These are phyloP conservation scores for Auriculariales sp. DNA, from an alignment of 768 basidiomycete genomes.

Conservation along the genomic window DNA sequence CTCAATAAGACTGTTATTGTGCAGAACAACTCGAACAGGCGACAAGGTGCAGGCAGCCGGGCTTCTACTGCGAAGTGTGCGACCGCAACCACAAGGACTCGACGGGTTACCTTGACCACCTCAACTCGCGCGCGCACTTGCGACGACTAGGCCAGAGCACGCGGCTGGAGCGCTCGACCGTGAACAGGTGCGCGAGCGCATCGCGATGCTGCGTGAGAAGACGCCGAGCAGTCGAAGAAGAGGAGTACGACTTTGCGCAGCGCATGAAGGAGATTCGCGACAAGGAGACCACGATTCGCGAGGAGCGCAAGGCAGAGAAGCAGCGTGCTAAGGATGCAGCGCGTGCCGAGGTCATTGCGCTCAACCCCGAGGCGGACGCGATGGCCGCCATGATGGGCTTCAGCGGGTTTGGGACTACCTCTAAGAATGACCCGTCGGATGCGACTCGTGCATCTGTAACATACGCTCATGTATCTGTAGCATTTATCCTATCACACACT, in stretches of 20 bases:
- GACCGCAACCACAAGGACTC: slow-evolving; percentile 87
- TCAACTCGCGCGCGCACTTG: slow-evolving; percentile 87
- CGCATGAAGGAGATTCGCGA: slow-evolving; percentile 72
- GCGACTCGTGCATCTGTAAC: too few species aligned
- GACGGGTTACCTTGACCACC: slow-evolving; percentile 86
- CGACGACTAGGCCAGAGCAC: slow-evolving; percentile 93
- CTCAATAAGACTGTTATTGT: slow-evolving; percentile 92
- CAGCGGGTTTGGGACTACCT: slow-evolving; percentile 69
- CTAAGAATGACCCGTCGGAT: slow-evolving; percentile 72
- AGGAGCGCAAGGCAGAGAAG: slow-evolving; percentile 64
- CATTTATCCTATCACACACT: too few species aligned
- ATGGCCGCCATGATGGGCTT: slow-evolving; percentile 86
- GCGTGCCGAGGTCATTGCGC: slow-evolving; percentile 46
- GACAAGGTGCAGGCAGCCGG: slow-evolving; percentile 74
- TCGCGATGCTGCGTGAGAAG: slow-evolving; percentile 79
- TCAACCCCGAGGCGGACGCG: slow-evolving; percentile 36
- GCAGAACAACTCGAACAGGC: slow-evolving; percentile 56
- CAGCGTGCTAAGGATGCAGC: slow-evolving; percentile 64
- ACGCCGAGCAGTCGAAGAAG: slow-evolving; percentile 74
- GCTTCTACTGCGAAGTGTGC: slow-evolving; percentile 89
- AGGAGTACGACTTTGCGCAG: slow-evolving; percentile 86
- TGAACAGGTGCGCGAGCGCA: slow-evolving; percentile 82
- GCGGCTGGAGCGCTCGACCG: slow-evolving; percentile 73
- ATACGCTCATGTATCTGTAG: too few species aligned
- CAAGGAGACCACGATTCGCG: slow-evolving; percentile 50